Evolutionary conservation across 768 basidiomycete genomes (phyloP).

Genomic region (Hebeloma cylindrosporum): DNA sequence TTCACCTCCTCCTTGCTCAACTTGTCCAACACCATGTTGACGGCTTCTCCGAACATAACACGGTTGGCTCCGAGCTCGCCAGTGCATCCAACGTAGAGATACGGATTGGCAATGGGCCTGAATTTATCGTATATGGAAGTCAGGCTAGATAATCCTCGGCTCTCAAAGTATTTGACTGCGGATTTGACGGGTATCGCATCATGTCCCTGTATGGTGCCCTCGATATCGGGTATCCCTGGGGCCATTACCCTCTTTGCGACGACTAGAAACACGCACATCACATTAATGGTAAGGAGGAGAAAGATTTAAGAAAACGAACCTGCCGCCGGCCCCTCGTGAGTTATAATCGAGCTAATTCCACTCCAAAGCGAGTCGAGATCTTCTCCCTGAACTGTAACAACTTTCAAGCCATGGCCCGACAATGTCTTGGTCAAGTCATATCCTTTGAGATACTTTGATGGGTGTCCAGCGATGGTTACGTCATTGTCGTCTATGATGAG

Average conservation of each 20-base stretch:
- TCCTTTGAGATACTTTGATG: constrained; percentile 82
- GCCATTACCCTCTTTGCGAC: constrained; percentile 71
- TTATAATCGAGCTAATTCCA: constrained; percentile 55
- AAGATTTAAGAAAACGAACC: constrained; percentile 37
- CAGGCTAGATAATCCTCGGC: constrained; percentile 58
- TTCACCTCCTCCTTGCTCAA: constrained; percentile 73
- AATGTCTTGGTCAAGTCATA: constrained; percentile 72
- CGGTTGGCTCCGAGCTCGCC: constrained; percentile 80
- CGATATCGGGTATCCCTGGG: constrained; percentile 68
- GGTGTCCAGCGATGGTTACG: constrained; percentile 91
- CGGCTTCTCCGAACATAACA: constrained; percentile 83
- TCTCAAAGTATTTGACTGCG: constrained; percentile 71
- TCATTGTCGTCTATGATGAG: constrained; percentile 89
- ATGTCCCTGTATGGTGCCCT: constrained; percentile 80
- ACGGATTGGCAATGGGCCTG: constrained; percentile 55
- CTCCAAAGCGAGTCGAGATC: constrained; percentile 78
- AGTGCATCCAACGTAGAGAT: constrained; percentile 67
- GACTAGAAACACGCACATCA: constrained; percentile 38
- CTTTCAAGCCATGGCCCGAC: constrained; percentile 79
- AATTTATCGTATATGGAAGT: constrained; percentile 60
- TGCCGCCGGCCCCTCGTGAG: constrained; percentile 74
- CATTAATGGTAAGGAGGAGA: background rate
- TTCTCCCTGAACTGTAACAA: constrained; percentile 72
- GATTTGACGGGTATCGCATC: constrained; percentile 83
- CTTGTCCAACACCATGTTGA: constrained; percentile 72